These are phyloP conservation scores for Oryza officinalis DNA, from an alignment of 176 grass and related monocot genomes.

Conservation along the genomic window DNA sequence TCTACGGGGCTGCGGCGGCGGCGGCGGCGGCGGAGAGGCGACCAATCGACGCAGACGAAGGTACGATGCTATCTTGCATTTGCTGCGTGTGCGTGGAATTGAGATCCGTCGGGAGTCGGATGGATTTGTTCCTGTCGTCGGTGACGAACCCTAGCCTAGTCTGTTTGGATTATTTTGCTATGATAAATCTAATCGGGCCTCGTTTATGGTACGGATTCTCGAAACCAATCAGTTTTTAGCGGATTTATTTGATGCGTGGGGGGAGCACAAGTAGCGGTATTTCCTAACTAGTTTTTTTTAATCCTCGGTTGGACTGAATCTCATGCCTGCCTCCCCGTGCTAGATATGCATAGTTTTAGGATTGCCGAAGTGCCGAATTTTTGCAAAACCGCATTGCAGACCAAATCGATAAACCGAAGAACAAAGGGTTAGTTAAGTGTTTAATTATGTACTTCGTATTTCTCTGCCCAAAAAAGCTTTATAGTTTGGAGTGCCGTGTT, in stretches of 20 bases:
- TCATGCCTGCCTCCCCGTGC: neutral
- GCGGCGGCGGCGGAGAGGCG: no score
- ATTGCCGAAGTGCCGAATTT: neutral
- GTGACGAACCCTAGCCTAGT: neutral
- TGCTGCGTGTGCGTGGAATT: no score
- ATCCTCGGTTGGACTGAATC: no score
- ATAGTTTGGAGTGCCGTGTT: neutral
- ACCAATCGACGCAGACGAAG: no score
- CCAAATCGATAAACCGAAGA: neutral
- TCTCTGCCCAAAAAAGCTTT: neutral
- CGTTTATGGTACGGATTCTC: no score
- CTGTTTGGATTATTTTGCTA: neutral
- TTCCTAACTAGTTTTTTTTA: no score
- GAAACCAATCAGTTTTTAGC: no score
- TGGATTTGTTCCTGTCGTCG: neutral
- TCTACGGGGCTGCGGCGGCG: no score
- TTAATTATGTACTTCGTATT: neutral
- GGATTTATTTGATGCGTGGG: no score
- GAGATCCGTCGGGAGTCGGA: neutral
- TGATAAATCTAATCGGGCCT: neutral
- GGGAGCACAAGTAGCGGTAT: no score
- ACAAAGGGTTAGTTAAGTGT: neutral
- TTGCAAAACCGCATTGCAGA: neutral
- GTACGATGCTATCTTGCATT: no score
- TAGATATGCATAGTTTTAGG: neutral